phyloP scores from a whole-genome alignment of 768 basidiomycete genomes.

The Aureoboletus auriporus region DNA sequence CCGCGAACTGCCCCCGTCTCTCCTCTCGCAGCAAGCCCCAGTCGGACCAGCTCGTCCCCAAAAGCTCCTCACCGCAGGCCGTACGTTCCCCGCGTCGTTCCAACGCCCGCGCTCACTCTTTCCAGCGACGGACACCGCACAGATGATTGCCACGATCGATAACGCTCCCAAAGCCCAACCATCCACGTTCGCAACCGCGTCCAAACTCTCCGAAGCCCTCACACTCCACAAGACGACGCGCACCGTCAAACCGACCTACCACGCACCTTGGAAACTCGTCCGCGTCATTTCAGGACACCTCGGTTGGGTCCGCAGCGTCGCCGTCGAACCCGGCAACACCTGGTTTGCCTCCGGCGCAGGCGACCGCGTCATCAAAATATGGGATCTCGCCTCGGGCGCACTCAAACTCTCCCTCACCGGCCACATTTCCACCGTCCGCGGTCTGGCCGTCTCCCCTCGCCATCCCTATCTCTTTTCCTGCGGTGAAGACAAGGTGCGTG shows the following conservation, averaged over 20 bases:
- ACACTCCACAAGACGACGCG: slow-evolving; percentile 90
- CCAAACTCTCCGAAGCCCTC: slow-evolving; percentile 82
- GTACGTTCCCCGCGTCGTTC: slow-evolving; percentile 35
- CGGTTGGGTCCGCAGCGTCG: slow-evolving; percentile 95
- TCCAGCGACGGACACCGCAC: slow-evolving; percentile 47
- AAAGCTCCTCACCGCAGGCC: slow-evolving; percentile 71
- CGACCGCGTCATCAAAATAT: slow-evolving; percentile 97
- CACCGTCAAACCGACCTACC: slow-evolving; percentile 92
- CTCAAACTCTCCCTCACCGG: slow-evolving; percentile 95
- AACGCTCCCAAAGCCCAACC: slow-evolving; percentile 62
- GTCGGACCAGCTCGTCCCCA: slow-evolving; percentile 77
- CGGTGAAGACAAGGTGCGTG: slow-evolving; percentile 90
- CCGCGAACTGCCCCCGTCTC: slow-evolving; percentile 76
- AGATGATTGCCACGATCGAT: slow-evolving; percentile 73
- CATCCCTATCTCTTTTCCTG: slow-evolving; percentile 98
- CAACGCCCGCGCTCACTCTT: slow-evolving; percentile 8
- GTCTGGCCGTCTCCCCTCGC: slow-evolving; percentile 84
- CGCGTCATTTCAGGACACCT: slow-evolving; percentile 97
- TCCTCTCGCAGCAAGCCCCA: slow-evolving; percentile 76
- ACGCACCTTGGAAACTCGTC: slow-evolving; percentile 92
- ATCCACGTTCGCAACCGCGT: slow-evolving; percentile 64
- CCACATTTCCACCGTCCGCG: slow-evolving; percentile 95
- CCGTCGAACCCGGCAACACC: slow-evolving; percentile 96
- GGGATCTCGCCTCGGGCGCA: slow-evolving; percentile 98
- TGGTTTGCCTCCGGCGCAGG: slow-evolving; percentile 99